Evolutionary conservation across 495 filamentous ascomycete species (phyloP).

Genomic region (Neurospora cerealis): DNA sequence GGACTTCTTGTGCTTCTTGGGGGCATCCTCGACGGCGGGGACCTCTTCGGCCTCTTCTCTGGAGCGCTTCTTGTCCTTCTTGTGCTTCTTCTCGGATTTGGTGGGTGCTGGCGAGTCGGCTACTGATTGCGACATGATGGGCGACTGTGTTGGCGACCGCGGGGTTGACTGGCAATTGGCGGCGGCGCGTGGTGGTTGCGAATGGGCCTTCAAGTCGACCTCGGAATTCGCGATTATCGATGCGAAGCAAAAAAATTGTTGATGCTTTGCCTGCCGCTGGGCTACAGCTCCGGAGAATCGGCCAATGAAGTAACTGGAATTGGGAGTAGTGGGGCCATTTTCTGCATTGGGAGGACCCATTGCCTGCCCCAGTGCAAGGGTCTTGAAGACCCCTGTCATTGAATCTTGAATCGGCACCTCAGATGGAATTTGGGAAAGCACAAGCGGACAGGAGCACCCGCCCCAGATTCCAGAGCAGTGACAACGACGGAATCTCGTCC

Average conservation of each 20-base stretch:
- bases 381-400: not conserved
- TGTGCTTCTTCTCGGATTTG: conserved; percentile 16
- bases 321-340: not conserved
- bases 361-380: not conserved
- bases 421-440: not conserved
- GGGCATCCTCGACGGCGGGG: not conserved
- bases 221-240: not conserved
- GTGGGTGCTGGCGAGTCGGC: not conserved
- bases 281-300: fast-evolving
- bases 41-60: conserved; percentile 5
- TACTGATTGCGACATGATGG: not conserved
- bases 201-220: not conserved
- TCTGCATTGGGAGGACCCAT: not conserved
- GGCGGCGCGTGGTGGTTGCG: not conserved
- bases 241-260: not conserved
- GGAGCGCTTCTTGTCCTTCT: conserved; percentile 5
- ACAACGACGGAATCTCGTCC: not conserved
- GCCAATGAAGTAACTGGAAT: not conserved
- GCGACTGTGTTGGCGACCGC: not conserved
- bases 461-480: not conserved
- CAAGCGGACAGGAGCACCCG: not conserved
- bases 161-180: not conserved
- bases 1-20: conserved; percentile 17
- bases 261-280: not conserved
- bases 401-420: not conserved